Base-by-base conservation (phyloP, 306 rosid genomes). In the Alnus rubra region DNA sequence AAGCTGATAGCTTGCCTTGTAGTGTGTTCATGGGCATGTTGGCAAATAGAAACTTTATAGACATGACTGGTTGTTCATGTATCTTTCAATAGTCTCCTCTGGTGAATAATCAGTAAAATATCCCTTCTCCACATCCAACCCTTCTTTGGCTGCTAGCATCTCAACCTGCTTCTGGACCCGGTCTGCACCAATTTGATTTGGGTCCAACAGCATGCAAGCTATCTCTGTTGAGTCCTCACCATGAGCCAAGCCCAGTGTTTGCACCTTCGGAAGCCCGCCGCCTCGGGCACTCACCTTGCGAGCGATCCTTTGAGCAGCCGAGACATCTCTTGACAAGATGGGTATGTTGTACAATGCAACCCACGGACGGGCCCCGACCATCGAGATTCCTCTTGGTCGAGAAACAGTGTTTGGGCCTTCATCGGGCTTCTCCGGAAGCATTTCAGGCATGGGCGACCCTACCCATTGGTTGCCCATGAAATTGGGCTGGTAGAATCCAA, bases 281-380 rank as follows among this genome's bases (percentile, higher is more conserved):
- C 98, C 98, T 18, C 92, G 86, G 16, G 90, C 92, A 53, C 97
- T 94, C 49, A 91, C 97, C 91, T 72, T 82, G 76, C 91, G 77
- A 19, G 98, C 97, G 18, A 92, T 86, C 83, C 84, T 85, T 69
- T 78, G 83, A 51, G 92, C 80, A 0, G 86, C 79, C 0, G 90
- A 72, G 37, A 90, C 85, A 65, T 87, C 92, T 0, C 88, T 85
- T 53, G 97, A 83, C 81, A 87, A 47, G 74, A 94, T 79, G 37
- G 97, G 97, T 48, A 92, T 11, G 75, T 88, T 92, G 88, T 89
- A 94, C 76, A 86, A 77, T 55, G 88, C 44, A 11, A 90, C 85
- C 97, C 97, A 92, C 7, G 92, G 88, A 5, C 89, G 90, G 37
- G 97, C 98, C 11, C 97, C 97, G 0, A 92, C 86, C 97, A 91